Evolutionary conservation across 345 rosid genomes (phyloP).

Genomic region (Durio zibethinus): DNA sequence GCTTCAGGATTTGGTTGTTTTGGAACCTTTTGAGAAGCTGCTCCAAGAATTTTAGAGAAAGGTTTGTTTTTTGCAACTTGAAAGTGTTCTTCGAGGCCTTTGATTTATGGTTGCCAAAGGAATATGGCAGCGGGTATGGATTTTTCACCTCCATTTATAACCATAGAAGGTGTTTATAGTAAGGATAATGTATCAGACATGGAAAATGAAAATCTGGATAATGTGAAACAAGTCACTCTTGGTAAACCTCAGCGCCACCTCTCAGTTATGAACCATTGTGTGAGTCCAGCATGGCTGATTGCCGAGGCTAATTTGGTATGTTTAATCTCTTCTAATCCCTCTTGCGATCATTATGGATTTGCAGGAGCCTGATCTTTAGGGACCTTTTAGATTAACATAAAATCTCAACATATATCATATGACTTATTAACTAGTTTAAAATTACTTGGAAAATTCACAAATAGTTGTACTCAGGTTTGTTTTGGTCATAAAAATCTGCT

Average conservation of each 20-base stretch:
- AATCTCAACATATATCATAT: background rate
- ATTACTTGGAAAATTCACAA: background rate
- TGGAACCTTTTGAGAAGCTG: background rate
- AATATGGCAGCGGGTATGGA: slow-evolving; percentile 58
- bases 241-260: slow-evolving; percentile 79
- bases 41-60: background rate
- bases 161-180: slow-evolving; percentile 48
- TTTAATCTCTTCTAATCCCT: background rate
- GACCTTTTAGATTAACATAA: background rate
- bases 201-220: slow-evolving; percentile 47
- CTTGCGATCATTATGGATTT: background rate
- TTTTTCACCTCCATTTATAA: slow-evolving; percentile 45
- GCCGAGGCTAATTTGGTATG: slow-evolving; percentile 53
- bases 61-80: background rate
- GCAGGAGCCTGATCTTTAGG: background rate
- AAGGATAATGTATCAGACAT: slow-evolving; percentile 34
- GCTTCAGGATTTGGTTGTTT: background rate
- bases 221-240: slow-evolving; percentile 40
- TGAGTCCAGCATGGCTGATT: slow-evolving; percentile 44
- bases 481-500: background rate
- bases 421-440: background rate
- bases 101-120: slow-evolving; percentile 41
- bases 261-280: slow-evolving; percentile 41
- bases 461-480: background rate
- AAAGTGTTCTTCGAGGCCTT: slow-evolving; percentile 8